These are phyloP conservation scores for Yarrowia keelungensis DNA, from an alignment of 805 yeast species.

Conservation along the genomic window DNA sequence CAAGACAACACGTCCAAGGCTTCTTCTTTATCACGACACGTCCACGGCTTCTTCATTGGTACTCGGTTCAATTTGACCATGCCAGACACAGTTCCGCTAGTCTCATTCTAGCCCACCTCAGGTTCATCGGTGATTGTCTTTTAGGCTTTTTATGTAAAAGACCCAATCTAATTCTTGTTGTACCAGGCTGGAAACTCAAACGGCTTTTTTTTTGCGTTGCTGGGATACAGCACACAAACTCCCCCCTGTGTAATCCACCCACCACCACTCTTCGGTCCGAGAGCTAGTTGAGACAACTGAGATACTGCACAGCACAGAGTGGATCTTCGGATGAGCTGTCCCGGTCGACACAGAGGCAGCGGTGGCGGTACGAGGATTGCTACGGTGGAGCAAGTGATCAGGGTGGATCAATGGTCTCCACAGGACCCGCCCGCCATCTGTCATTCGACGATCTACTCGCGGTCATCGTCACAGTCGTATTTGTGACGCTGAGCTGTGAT, in stretches of 20 bases:
- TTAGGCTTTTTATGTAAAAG: not conserved
- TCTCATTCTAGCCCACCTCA: constrained; percentile 29
- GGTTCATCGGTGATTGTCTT: constrained; percentile 6
- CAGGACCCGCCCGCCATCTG: no score
- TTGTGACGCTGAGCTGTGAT: not conserved
- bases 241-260: not conserved
- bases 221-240: not conserved
- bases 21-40: no score
- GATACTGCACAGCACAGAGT: not conserved
- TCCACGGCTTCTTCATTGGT: no score
- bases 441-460: no score
- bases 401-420: no score
- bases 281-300: constrained; percentile 7
- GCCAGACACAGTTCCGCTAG: constrained; percentile 28
- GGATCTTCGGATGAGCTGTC: constrained; percentile 10
- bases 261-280: constrained; percentile 25
- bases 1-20: no score
- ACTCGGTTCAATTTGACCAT: not conserved
- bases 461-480: not conserved
- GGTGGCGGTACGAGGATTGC: not conserved
- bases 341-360: not conserved
- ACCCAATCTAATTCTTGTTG: constrained; percentile 5
- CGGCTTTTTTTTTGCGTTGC: not conserved
- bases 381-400: no score
- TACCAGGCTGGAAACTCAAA: constrained; percentile 11